phyloP scores from a whole-genome alignment of 352 stramenopile genomes.

The Pilasporangium apinafurcum region DNA sequence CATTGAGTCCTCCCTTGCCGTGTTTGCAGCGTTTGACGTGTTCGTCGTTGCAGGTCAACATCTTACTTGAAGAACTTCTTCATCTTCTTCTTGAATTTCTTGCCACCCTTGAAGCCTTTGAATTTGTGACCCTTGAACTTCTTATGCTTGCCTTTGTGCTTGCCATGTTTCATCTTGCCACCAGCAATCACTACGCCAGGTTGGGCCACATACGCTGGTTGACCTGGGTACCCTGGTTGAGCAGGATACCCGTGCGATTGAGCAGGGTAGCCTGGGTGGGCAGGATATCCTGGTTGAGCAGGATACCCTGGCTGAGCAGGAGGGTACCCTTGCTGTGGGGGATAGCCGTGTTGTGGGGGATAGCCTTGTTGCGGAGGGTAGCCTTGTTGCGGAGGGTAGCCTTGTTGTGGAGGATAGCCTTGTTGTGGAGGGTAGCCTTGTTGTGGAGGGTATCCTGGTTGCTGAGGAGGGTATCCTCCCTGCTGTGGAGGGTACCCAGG shows the following conservation, averaged over 20 bases:
- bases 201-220: conserved; percentile 18
- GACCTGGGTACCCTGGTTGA: conserved; percentile 7
- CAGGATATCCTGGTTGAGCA: conserved; percentile 19
- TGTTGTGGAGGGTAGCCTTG: conserved; percentile 9
- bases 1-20: too few species aligned
- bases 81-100: too few species aligned
- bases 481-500: conserved; percentile 7
- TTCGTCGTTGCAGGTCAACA: conserved; percentile 19
- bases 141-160: conserved; percentile 7
- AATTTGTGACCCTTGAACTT: too few species aligned
- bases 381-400: conserved; percentile 22
- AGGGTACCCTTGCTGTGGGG: conserved; percentile 26
- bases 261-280: conserved; percentile 11
- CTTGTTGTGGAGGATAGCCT: conserved; percentile 17
- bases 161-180: conserved; percentile 19
- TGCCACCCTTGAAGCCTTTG: conserved; percentile 15
- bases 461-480: conserved; percentile 4
- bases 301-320: conserved; percentile 16
- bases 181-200: conserved; percentile 14
- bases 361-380: conserved; percentile 21
- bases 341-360: conserved; percentile 15
- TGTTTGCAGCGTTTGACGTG: not conserved
- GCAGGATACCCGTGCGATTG: conserved; percentile 13
- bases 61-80: too few species aligned
- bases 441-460: conserved; percentile 1